A percentile compares a stretch with the other conserved stretches of the same genome.
These are phyloP conservation scores for Echria macrotheca DNA, from an alignment of 495 filamentous ascomycete genomes.

Conservation along the genomic window DNA sequence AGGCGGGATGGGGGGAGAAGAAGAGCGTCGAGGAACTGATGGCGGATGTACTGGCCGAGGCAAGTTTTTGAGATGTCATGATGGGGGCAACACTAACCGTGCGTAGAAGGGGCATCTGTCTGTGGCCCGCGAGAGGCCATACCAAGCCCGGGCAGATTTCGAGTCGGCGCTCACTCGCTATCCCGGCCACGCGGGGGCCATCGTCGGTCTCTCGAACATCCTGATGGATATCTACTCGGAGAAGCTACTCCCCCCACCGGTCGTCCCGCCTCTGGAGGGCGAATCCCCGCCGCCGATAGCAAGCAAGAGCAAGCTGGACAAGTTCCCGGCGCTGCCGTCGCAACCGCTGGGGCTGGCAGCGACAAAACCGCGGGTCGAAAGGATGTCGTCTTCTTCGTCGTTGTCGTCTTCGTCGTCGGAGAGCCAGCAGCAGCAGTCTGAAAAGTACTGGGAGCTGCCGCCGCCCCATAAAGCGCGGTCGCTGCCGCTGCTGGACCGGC, in stretches of 20 bases:
- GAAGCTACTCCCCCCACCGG: constrained; percentile 45
- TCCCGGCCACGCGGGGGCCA: constrained; percentile 72
- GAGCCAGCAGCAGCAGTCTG: background rate
- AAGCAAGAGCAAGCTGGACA: constrained; percentile 11
- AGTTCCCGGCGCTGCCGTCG: constrained; percentile 26
- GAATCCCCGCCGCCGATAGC: background rate
- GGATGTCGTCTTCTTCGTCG: background rate
- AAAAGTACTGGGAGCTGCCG: constrained; percentile 26
- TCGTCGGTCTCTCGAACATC: constrained; percentile 74
- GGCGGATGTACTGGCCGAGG: constrained; percentile 74
- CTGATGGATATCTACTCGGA: constrained; percentile 80
- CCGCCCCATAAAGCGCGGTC: constrained; percentile 44
- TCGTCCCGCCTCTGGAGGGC: constrained; percentile 30
- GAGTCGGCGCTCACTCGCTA: constrained; percentile 73
- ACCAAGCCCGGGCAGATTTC: constrained; percentile 65
- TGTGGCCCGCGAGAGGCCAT: constrained; percentile 53
- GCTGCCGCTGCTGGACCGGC: constrained; percentile 63
- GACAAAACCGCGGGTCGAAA: constrained; percentile 2
- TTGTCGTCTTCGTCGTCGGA: constrained; percentile 5
- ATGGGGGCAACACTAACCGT: constrained; percentile 17
- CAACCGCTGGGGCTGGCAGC: constrained; percentile 37
- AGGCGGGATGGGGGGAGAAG: constrained; percentile 65
- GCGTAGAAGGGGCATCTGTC: constrained; percentile 62
- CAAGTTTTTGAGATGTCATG: constrained; percentile 28
- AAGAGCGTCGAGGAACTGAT: constrained; percentile 74